A percentile compares a stretch with the other conserved stretches of the same genome.
phyloP scores from a whole-genome alignment of 495 filamentous ascomycete genomes.

The Jackrogersella multiformis region DNA sequence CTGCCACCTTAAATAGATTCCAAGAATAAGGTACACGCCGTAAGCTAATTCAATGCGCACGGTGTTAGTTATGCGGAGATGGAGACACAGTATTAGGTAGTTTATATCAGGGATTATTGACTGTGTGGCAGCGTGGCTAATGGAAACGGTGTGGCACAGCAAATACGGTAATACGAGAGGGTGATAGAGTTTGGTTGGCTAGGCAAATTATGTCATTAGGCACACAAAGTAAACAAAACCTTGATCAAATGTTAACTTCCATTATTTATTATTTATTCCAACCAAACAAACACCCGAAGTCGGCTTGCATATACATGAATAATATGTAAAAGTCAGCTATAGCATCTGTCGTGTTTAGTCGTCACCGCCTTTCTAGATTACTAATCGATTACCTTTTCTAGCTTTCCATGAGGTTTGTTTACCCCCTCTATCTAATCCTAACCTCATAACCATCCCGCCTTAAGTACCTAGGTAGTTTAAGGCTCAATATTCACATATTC shows the following conservation, averaged over 20 bases:
- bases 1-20: too few species aligned
- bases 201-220: slow-evolving; percentile 41
- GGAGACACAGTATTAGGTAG: too few species aligned
- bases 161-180: neutral
- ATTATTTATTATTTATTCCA: too few species aligned
- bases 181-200: slow-evolving; percentile 34
- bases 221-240: slow-evolving; percentile 34
- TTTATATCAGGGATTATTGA: too few species aligned
- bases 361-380: neutral
- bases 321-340: neutral
- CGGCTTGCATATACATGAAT: neutral
- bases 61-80: too few species aligned
- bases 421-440: too few species aligned
- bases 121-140: too few species aligned
- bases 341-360: neutral
- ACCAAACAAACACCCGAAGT: slow-evolving; percentile 11
- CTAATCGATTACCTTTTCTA: neutral
- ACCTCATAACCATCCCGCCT: neutral
- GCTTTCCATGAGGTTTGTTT: slow-evolving; percentile 33
- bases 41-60: too few species aligned
- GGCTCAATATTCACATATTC: too few species aligned
- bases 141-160: too few species aligned
- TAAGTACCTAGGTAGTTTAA: neutral
- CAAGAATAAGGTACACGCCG: too few species aligned
- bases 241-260: too few species aligned